A percentile compares a stretch with the other conserved stretches of the same genome.
phyloP scores from a whole-genome alignment of 1,284 basidiomycete species.

The Volvariella surrecta region DNA sequence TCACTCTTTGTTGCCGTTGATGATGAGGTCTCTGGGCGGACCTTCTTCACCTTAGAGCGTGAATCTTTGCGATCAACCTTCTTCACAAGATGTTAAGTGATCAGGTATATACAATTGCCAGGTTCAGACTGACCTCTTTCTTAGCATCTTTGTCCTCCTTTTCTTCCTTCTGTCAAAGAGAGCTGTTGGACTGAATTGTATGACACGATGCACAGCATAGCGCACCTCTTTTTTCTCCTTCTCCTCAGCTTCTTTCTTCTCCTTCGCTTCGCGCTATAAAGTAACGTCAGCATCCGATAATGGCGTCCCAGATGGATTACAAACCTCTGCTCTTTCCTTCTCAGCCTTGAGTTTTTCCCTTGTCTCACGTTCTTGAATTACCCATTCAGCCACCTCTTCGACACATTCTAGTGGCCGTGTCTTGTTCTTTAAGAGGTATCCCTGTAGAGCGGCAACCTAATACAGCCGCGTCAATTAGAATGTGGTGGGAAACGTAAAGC shows the following conservation, averaged over 20 bases:
- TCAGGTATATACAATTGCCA: conserved; percentile 17
- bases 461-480: conserved; percentile 3
- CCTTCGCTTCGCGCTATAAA: conserved; percentile 60
- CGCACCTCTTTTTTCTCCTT: conserved; percentile 53
- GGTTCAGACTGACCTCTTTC: conserved; percentile 23
- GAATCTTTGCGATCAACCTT: conserved; percentile 51
- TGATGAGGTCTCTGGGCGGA: conserved; percentile 21
- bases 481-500: conserved; percentile 1
- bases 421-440: conserved; percentile 79
- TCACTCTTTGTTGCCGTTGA: conserved; percentile 16
- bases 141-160: conserved; percentile 39
- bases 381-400: conserved; percentile 68
- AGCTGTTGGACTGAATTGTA: no score
- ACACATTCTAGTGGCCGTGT: conserved; percentile 75
- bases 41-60: conserved; percentile 47
- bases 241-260: conserved; percentile 67
- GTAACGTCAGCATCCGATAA: conserved; percentile 3
- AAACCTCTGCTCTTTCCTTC: conserved; percentile 76
- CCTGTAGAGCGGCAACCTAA: conserved; percentile 77
- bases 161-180: no score
- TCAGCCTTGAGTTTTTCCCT: conserved; percentile 77
- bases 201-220: no score
- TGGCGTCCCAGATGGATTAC: conserved; percentile 5
- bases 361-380: conserved; percentile 70
- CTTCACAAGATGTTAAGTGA: conserved; percentile 17